Base-by-base conservation (phyloP, 2,329 filamentous ascomycete genomes). In the Paraphoma chrysanthemicola region DNA sequence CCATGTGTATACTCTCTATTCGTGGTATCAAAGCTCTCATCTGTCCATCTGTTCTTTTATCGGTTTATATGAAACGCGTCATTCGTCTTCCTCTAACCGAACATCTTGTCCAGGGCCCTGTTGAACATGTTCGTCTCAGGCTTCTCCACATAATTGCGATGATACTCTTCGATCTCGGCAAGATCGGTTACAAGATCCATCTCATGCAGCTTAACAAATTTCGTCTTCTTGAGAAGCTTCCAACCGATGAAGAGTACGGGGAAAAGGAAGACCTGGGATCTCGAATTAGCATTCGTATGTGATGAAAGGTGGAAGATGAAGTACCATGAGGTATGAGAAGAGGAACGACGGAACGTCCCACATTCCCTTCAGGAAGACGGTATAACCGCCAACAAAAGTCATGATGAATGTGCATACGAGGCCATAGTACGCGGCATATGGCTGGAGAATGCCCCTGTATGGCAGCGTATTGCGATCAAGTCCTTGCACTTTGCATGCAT, bases 311-410 rank as follows among this genome's bases (percentile, higher is more conserved):
- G 14, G 31, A 16, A 6, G 29, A 38, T 43, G 10, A 55, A 42
- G 54, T 49, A 57, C 45, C 18, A 51, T 54, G 17, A 57, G 8
- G 38, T 65, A 87, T 75, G 87, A 90, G 74, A 92, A 92, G 29
- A 94, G 75, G 72, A 94, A 95, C 6, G 85, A 86, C 6, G 88
- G 83, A 0, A 90, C 71, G 56, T 86, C 82, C 91, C 90, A 94
- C 4, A 83, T 82, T 3, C 81, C 82, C 0, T 89, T 87, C 44
- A 93, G 72, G 67, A 94, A 95, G 1, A 93, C 89, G 0, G 88
- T 84, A 60, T 93, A 94, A 0, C 91, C 91, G 8, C 89, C 86
- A 1, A 93, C 86, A 64, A 93, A 87, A 0, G 88, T 85, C 88
- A 94, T 93, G 60, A 90, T 74, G 47, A 85, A 84, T 1, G 87